Conservation (phyloP, 2,329 filamentous ascomycete species). For the Purpureocillium lavendulum region DNA sequence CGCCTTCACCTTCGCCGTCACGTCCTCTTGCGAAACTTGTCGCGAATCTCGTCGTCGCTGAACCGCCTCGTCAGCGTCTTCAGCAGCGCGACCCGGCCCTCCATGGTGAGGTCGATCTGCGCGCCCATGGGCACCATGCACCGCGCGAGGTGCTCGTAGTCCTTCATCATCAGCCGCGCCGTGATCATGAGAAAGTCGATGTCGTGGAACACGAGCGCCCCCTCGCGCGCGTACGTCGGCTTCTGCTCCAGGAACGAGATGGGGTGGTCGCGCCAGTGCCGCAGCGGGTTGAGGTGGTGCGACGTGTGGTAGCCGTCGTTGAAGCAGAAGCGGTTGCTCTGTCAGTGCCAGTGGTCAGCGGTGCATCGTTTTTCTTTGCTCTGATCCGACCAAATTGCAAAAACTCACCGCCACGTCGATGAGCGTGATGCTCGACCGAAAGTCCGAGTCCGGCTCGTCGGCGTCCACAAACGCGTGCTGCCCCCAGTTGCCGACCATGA, state of each 20-base stretch:
- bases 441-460: slow-evolving; percentile 67
- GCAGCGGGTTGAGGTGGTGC: slow-evolving; percentile 68
- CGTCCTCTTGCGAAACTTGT: slow-evolving; percentile 37
- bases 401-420: slow-evolving; percentile 67
- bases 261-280: slow-evolving; percentile 78
- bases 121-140: slow-evolving; percentile 67
- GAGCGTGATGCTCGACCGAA: slow-evolving; percentile 68
- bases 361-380: no score
- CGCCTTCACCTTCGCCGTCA: not conserved
- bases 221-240: slow-evolving; percentile 54
- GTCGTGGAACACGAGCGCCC: slow-evolving; percentile 69
- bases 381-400: no score
- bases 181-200: slow-evolving; percentile 78
- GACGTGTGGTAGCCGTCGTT: slow-evolving; percentile 80
- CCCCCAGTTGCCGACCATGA: slow-evolving; percentile 82
- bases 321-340: slow-evolving; percentile 77
- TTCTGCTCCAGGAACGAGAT: slow-evolving; percentile 64
- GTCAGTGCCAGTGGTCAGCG: slow-evolving; percentile 3
- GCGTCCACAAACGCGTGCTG: slow-evolving; percentile 77
- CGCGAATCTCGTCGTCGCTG: slow-evolving; percentile 52
- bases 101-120: slow-evolving; percentile 57
- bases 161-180: slow-evolving; percentile 56
- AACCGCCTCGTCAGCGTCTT: slow-evolving; percentile 58
- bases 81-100: slow-evolving; percentile 56
- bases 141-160: slow-evolving; percentile 61